phyloP scores from a whole-genome alignment of 495 filamentous ascomycete species.

The Penicillium pulvis region DNA sequence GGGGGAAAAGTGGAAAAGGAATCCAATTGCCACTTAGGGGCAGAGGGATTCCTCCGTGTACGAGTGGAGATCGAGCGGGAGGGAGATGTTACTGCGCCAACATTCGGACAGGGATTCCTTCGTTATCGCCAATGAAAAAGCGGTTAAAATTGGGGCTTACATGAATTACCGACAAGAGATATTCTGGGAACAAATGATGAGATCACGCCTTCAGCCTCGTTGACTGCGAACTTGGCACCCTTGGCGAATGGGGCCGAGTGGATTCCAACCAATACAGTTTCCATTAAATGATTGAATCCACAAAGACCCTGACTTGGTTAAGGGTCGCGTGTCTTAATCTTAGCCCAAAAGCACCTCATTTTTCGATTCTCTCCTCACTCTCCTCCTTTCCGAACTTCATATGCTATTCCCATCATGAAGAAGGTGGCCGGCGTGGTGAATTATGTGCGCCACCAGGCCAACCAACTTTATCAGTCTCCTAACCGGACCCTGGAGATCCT shows the following conservation, averaged over 20 bases:
- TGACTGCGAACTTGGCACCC: neutral
- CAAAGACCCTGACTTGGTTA: constrained; percentile 4
- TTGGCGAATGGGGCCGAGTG: constrained; percentile 3
- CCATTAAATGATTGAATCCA: neutral
- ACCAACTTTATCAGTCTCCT: constrained; percentile 23
- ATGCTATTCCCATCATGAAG: constrained; percentile 14
- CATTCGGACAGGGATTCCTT: neutral
- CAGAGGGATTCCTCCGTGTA: neutral
- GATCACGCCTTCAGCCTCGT: neutral
- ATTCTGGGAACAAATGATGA: neutral
- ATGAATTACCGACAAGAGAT: neutral
- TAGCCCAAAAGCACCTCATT: constrained; percentile 1
- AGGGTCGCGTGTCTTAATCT: constrained; percentile 8
- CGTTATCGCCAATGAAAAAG: neutral
- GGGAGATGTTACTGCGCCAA: neutral
- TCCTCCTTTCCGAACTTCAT: constrained; percentile 9
- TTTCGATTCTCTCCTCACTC: constrained; percentile 1
- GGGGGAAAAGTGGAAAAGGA: neutral
- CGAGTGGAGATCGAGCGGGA: constrained; percentile 1
- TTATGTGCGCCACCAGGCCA: constrained; percentile 13
- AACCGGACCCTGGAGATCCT: constrained; percentile 18
- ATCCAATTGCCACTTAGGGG: neutral
- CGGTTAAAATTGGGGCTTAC: neutral
- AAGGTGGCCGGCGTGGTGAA: constrained; percentile 20
- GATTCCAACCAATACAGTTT: neutral